Base-by-base conservation (phyloP, 2,329 filamentous ascomycete species). In the Bretziella fagacearum region DNA sequence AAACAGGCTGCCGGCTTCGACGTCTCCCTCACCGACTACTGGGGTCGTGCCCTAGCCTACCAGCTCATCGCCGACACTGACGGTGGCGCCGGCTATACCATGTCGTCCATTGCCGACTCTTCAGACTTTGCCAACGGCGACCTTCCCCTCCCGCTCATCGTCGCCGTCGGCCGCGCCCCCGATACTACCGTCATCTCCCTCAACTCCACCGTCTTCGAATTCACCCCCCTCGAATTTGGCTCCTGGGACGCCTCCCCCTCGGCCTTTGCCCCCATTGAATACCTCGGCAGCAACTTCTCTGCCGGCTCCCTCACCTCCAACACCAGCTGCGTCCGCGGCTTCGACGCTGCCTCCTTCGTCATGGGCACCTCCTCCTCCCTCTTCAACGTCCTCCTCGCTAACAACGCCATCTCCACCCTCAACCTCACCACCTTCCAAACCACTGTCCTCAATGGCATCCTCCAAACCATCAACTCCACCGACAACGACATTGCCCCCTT, bases 31-130 rank as follows among this genome's bases (percentile, higher is more conserved):
- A 94, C 87, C 0, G 87, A 95, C 64, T 85, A 85, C 60, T 93
- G 86, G 81, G 84, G 83, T 23, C 80, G 86, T 49, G 83, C 83
- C 40, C 69, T 94, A n/a, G 79, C 79, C 1, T 93, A 81, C 62
- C 86, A 94, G 63, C 71, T 94, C 41, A 73, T 94, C 58, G 82
- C 89, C 57, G 81, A 74, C 4, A 70, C 69, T 1, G 63, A 82
- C 51, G 87, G 86, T 32, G 86, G 84, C 0, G 75, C 80, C 11
- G 69, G 67, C 11, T 86, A 81, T 56, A 94, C 86, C 3, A 93
- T 79, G 65, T 93, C 84, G 2, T 91, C 84, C 3, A 66, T 68
- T 55, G 65, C 59, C 62, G 54, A 65, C 36, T 59, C 70, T 45
- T 58, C 60, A 39, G 55, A 59, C 50, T 70, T 73, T 54, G 56